Base-by-base conservation (phyloP, 2,329 filamentous ascomycete species). In the Grosmannia penicillata region DNA sequence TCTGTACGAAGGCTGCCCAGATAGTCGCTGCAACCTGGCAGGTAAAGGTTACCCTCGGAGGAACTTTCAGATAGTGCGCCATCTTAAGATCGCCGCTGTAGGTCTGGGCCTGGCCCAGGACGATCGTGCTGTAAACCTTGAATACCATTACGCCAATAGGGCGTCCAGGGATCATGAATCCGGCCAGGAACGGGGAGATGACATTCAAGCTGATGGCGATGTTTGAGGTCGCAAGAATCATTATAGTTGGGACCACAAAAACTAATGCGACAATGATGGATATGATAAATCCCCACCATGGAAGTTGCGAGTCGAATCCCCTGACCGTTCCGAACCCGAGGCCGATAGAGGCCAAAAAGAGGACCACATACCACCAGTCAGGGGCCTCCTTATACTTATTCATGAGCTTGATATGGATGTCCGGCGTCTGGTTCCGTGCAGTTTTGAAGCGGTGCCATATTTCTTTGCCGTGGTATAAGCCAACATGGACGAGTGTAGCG, bases 61-160 rank as follows among this genome's bases (percentile, higher is more conserved):
- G 45, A 18, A 55, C 15, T 22, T 53, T 53, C 41, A 51, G 41
- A 44, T 54, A 55, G 43, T 54, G 53, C 9, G 49, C 52, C 4
- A 54, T 46, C 48, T 55, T 55, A 49, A 46, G 30, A 30, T 47
- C 42, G 29, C 50, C 48, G 22, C 45, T 47, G 38, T 49, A 27
- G 13, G 13, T 21, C 7, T 54, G 21, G 19, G 36, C 48, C 5
- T 50, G 39, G 5, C 24, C 31, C 4, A 34, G 29, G 21, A 50
- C 47, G 10, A 36, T 49, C 43, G n/a, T 40, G 15, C 45, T 39
- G 18, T 43, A 45, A 22, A 38, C 23, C 56, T 70, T 70, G 59
- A 71, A 69, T 47, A 61, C 68, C 54, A 68, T 70, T 62, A 70
- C 69, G 36, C 62, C 64, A 38, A 68, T 48, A 1, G 65, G 64